Conservation (phyloP, 768 basidiomycete species). For the Rhizopogon salebrosus region DNA sequence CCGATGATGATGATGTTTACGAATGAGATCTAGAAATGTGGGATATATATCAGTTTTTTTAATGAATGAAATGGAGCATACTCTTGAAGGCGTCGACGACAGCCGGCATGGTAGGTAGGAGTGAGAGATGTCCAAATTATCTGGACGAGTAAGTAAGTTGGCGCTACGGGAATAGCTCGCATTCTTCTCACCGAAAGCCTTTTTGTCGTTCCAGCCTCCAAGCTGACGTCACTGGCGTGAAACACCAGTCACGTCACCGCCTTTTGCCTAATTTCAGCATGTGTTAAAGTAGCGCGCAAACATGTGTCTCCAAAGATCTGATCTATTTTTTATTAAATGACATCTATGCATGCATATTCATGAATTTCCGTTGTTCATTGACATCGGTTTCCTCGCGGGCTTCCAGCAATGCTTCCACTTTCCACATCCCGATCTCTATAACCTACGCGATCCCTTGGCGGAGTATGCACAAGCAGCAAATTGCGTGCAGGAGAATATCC, state of each 20-base stretch:
- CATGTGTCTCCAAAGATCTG: background rate
- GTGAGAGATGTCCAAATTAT: background rate
- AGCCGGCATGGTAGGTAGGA: constrained; percentile 48
- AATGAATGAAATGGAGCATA: constrained; percentile 27
- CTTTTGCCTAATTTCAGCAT: constrained; percentile 4
- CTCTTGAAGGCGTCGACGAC: constrained; percentile 90
- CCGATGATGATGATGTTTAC: constrained; percentile 65
- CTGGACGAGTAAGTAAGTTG: background rate
- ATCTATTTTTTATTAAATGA: background rate
- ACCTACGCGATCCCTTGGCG: constrained; percentile 44
- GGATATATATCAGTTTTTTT: constrained; percentile 9
- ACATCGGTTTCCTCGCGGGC: constrained; percentile 5
- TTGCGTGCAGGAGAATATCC: constrained; percentile 77
- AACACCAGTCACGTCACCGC: constrained; percentile 6
- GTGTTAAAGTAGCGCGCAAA: background rate
- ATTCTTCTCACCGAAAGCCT: constrained; percentile 15
- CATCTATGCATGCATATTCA: background rate
- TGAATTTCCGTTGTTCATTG: background rate
- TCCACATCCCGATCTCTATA: constrained; percentile 31
- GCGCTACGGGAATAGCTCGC: background rate
- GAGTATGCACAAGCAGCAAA: constrained; percentile 61
- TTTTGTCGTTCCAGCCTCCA: constrained; percentile 26
- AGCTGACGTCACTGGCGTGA: constrained; percentile 25
- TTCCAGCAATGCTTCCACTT: constrained; percentile 4
- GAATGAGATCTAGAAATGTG: constrained; percentile 59